Evolutionary conservation across 2,329 filamentous ascomycete species (phyloP), one percentile per base, ranked within the genome.

Genomic region (Microcyclosporella mali): DNA sequence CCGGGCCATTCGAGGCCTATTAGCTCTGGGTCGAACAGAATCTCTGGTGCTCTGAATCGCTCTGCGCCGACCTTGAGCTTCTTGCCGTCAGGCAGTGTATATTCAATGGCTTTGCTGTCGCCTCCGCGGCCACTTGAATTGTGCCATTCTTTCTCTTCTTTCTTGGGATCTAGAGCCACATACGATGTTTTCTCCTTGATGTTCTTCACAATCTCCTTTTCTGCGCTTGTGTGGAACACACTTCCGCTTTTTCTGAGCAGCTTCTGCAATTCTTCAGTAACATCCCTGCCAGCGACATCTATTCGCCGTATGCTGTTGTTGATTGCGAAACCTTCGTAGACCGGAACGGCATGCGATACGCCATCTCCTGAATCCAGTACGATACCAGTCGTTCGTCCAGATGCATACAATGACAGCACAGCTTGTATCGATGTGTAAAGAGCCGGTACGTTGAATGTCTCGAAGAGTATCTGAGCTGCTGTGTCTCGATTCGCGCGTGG

Each of bases 251-350:
- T 97, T 60, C 92, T 79, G 55, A 98, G 73, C 56, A 97, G 70
- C 47, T 84, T 82, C 68, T 98, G 92, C 70, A 98, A 73, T 63
- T 98, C 82, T 67, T 98, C 92, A 35, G 92, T 98, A 15, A 98
- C 88, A 66, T 98, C 92, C 57, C 92, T 79, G 19, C 92, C 92
- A 10, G 92, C 92, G 25, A 98, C 89, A 64, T 98, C 92, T 62
- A 98, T 95, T 53, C 92, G 78, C 53, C 89, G 81, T 68, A 98
- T 95, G 66, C 87, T 92, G 67, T 86, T 95, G 9, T 88, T 87
- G 69, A 98, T 94, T 6, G 92, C 88, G 62, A 98, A 98, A 1
- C 92, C 92, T 64, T 98, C 90, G 66, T 95, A 98, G 16, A 98
- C 92, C 0, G 92, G 92, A 3, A 98, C 92, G 0, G 92, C 89